Base-by-base conservation (phyloP, 768 basidiomycete genomes). In the Naematelia aurantialba region DNA sequence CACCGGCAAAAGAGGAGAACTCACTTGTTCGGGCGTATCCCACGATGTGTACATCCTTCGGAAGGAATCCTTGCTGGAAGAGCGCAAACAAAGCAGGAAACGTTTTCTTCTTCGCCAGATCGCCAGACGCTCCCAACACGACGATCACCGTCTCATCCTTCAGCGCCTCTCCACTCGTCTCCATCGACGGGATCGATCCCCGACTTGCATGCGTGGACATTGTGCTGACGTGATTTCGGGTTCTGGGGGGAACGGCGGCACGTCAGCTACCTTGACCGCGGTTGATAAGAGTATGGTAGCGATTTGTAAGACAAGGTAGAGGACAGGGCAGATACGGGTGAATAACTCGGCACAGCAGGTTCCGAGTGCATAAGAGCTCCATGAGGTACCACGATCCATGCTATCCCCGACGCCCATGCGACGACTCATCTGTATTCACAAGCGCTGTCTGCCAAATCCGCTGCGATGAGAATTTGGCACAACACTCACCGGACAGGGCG, bases 101-200 rank as follows among this genome's bases (percentile, higher is more conserved):
- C 3, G 94, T 98, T 93, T 99, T 99, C 81, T 99, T 99, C 87
- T 96, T 94, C 63, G 94, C 94, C 47, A 99, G 82, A 81, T 99
- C 94, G 42, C 94, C 94, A 56, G 91, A 93, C 2, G 94, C 94
- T 57, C 94, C 94, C 61, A 93, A 85, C 55, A 98, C 93, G 70
- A 94, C 80, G 80, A 96, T 85, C 81, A 90, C 76, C 19, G 91
- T 92, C 81, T 94, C 91, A 59, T 91, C 87, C 77, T 81, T 88
- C 80, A 94, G 83, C 57, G 83, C 81, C 31, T 88, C 81, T 58
- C 85, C 83, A 58, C 80, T 72, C 48, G 83, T 82, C 80, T 89
- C 87, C 91, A 92, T 91, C 47, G 89, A 91, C 19, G 91, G 91
- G 75, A 93, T 92, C 11, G 87, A 86, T 50, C 90, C 91, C 25